Conservation (phyloP, 2,329 filamentous ascomycete genomes). For the Fusarium fracticaudum region DNA sequence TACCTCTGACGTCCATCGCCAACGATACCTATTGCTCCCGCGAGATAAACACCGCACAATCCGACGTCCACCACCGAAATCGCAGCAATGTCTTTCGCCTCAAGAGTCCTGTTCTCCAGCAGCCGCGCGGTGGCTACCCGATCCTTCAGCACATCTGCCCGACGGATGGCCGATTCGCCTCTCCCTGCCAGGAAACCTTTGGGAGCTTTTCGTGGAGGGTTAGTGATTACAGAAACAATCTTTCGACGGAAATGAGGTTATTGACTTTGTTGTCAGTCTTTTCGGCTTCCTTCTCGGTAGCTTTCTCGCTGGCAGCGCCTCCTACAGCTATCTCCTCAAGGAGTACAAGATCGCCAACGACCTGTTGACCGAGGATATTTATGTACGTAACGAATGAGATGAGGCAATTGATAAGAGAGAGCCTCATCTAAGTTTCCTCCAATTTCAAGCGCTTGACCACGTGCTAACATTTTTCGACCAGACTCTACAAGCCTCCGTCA, state of each 20-base stretch:
- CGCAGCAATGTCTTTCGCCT: conserved; percentile 53
- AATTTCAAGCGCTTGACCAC: not conserved
- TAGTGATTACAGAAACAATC: conserved; percentile 42
- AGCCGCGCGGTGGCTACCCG: conserved; percentile 50
- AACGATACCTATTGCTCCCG: conserved; percentile 19
- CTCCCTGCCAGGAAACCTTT: conserved; percentile 67
- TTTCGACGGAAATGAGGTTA: not conserved
- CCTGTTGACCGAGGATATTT: conserved; percentile 93
- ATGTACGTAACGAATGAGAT: conserved; percentile 69
- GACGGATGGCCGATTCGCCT: conserved; percentile 56
- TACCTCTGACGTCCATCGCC: conserved; percentile 35
- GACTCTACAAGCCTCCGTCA: conserved; percentile 88
- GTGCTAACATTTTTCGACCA: conserved; percentile 48
- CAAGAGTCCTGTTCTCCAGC: conserved; percentile 56
- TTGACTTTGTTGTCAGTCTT: conserved; percentile 63
- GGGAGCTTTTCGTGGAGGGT: conserved; percentile 71
- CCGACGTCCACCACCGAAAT: not conserved
- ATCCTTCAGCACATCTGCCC: conserved; percentile 62
- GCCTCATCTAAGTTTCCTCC: not conserved
- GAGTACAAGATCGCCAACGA: conserved; percentile 96
- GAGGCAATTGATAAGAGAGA: not conserved
- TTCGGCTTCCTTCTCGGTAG: conserved; percentile 92
- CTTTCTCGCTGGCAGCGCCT: conserved; percentile 78
- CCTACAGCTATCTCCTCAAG: conserved; percentile 92
- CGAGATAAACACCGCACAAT: conserved; percentile 30